Conservation (phyloP, 495 filamentous ascomycete genomes). For the Trichoderma gamsii region DNA sequence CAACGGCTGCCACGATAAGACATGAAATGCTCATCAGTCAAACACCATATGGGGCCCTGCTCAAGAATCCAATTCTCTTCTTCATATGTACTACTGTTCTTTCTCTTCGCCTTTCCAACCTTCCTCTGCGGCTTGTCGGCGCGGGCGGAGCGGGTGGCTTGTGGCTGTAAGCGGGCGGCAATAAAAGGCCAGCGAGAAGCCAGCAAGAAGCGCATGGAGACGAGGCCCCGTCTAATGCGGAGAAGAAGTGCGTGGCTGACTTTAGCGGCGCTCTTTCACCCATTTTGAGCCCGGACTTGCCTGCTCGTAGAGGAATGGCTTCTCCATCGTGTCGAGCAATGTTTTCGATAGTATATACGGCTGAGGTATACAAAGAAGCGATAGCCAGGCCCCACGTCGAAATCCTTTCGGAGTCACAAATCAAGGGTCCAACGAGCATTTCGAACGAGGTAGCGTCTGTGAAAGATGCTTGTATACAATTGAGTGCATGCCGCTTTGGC, state of each 20-base stretch:
- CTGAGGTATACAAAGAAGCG: neutral
- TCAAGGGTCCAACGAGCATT: neutral
- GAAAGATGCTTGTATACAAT: too few relatives aligned
- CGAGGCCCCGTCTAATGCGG: neutral
- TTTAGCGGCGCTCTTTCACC: conserved; percentile 3
- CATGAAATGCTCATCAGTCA: too few relatives aligned
- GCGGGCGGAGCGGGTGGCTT: neutral
- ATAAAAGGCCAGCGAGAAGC: neutral
- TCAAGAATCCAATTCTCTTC: neutral
- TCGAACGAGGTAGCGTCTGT: neutral
- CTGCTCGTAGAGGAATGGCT: neutral
- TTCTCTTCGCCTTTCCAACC: neutral
- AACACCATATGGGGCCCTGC: too few relatives aligned
- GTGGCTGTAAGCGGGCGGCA: conserved; percentile 2
- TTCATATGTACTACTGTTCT: neutral
- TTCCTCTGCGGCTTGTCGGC: neutral
- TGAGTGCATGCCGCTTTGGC: neutral
- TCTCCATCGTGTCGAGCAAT: neutral
- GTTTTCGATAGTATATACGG: neutral
- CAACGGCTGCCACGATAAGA: too few relatives aligned
- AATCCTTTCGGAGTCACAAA: conserved; percentile 3
- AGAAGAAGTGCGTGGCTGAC: conserved; percentile 1
- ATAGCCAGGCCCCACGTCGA: neutral
- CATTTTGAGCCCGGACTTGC: conserved; percentile 7
- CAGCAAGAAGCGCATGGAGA: neutral